Percentiles rank a stretch among this genome's conserved stretches.
These are phyloP conservation scores for Stagonosporopsis tanaceti DNA, from an alignment of 2,329 filamentous ascomycete genomes.

Conservation along the genomic window DNA sequence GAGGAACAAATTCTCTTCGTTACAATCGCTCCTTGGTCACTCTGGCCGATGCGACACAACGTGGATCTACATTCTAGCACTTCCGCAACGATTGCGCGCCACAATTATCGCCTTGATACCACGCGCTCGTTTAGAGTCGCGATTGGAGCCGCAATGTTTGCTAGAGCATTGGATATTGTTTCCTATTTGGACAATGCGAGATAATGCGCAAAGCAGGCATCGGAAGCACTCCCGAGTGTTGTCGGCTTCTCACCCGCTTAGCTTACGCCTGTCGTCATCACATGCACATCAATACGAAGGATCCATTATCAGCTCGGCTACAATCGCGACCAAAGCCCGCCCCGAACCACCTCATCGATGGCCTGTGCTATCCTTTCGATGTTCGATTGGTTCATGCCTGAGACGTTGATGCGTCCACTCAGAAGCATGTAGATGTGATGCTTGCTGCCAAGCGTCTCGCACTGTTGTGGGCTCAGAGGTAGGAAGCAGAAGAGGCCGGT, in stretches of 20 bases:
- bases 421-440: slow-evolving; percentile 35
- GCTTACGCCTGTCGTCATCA: slow-evolving; percentile 8
- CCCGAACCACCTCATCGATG: slow-evolving; percentile 26
- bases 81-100: background rate
- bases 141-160: background rate
- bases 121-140: background rate
- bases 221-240: slow-evolving; percentile 7
- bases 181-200: background rate
- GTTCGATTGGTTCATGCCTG: slow-evolving; percentile 31
- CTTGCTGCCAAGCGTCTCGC: slow-evolving; percentile 22
- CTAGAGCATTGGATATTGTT: slow-evolving; percentile 6
- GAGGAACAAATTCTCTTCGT: background rate
- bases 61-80: background rate
- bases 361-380: slow-evolving; percentile 28
- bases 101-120: background rate
- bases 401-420: slow-evolving; percentile 37
- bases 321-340: slow-evolving; percentile 2
- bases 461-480: slow-evolving; percentile 25
- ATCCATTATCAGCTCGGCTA: slow-evolving; percentile 1
- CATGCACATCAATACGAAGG: background rate
- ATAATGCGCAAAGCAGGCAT: background rate
- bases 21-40: background rate
- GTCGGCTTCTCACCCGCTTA: slow-evolving; percentile 3
- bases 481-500: slow-evolving; percentile 37
- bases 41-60: background rate